Conservation (phyloP, 805 yeast genomes). For the Myxozyma melibiosi region DNA sequence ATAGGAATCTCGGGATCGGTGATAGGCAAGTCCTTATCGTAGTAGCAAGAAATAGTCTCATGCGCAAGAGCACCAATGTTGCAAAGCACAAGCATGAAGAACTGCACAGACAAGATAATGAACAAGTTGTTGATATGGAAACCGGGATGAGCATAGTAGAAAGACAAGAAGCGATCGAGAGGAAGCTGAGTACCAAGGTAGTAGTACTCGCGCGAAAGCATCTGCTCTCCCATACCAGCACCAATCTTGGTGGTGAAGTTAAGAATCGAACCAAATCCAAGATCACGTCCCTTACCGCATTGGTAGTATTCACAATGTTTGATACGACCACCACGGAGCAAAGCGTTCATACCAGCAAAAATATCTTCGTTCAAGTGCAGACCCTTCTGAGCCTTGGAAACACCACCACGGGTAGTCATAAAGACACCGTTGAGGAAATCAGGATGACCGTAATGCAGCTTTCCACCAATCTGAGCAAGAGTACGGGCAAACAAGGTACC, state of each 20-base stretch:
- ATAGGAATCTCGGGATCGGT: conserved; percentile 73
- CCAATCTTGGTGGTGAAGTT: conserved; percentile 96
- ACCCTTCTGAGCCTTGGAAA: conserved; percentile 93
- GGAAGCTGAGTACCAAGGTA: conserved; percentile 89
- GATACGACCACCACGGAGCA: conserved; percentile 87
- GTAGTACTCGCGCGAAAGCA: conserved; percentile 87
- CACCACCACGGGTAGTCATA: conserved; percentile 95
- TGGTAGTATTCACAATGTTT: conserved; percentile 95
- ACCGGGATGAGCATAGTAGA: conserved; percentile 96
- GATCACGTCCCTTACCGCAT: conserved; percentile 95
- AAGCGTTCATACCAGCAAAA: conserved; percentile 91
- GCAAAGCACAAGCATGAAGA: conserved; percentile 77
- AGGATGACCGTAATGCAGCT: conserved; percentile 95
- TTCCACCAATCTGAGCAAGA: conserved; percentile 90
- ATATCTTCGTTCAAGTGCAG: conserved; percentile 92
- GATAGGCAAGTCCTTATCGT: conserved; percentile 65
- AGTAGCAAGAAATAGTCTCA: conserved; percentile 70
- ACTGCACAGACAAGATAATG: conserved; percentile 81
- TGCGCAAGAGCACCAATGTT: conserved; percentile 77
- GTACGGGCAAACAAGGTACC: conserved; percentile 95
- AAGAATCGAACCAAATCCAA: conserved; percentile 88
- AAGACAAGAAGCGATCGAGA: conserved; percentile 84
- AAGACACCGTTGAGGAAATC: conserved; percentile 87
- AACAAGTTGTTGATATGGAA: conserved; percentile 90
- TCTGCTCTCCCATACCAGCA: conserved; percentile 98